These are phyloP conservation scores for Solanum sitiens DNA, from an alignment of 257 asterid species.

Conservation along the genomic window DNA sequence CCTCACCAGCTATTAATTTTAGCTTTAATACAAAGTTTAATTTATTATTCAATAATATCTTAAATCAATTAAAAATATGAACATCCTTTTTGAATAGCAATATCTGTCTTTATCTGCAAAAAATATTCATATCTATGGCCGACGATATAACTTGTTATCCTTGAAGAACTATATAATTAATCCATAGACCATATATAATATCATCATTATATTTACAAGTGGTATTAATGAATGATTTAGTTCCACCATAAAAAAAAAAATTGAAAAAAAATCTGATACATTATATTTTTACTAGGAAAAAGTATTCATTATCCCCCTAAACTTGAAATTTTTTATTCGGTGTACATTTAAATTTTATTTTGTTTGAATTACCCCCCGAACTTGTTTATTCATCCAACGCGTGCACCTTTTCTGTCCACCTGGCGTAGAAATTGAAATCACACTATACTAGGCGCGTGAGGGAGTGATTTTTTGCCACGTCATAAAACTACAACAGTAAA, in stretches of 20 bases:
- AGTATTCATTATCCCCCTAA: too few relatives aligned
- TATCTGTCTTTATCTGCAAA: neutral
- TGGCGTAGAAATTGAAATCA: too few relatives aligned
- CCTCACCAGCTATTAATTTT: neutral
- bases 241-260: neutral
- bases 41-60: neutral
- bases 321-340: too few relatives aligned
- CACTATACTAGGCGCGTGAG: too few relatives aligned
- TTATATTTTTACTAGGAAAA: too few relatives aligned
- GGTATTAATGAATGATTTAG: neutral
- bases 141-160: neutral
- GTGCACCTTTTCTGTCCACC: too few relatives aligned
- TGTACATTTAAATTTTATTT: too few relatives aligned
- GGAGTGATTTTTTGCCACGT: too few relatives aligned
- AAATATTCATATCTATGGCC: neutral
- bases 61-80: neutral
- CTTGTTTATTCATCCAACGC: too few relatives aligned
- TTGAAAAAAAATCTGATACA: neutral
- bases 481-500: too few relatives aligned
- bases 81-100: neutral
- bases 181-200: neutral
- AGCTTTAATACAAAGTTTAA: neutral
- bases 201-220: neutral
- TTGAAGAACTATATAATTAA: neutral
- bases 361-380: too few relatives aligned